Conservation (phyloP, 768 basidiomycete species). For the Lactarius evosmus region DNA sequence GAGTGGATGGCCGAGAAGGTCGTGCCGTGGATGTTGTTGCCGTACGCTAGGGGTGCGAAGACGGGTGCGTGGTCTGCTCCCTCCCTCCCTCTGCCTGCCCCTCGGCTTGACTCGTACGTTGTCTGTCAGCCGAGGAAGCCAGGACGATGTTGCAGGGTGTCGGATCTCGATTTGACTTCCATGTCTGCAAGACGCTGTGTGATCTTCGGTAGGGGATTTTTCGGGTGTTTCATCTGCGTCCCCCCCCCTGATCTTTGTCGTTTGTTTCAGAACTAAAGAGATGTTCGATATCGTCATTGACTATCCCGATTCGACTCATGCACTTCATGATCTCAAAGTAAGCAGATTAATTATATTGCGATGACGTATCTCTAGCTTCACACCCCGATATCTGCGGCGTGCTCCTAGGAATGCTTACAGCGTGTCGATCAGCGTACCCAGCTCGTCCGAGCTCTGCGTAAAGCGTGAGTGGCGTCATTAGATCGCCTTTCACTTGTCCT, state of each 20-base stretch:
- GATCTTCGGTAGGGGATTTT: conserved; percentile 62
- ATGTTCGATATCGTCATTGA: conserved; percentile 97
- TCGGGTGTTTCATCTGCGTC: background rate
- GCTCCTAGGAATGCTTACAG: conserved; percentile 64
- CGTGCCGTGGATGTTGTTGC: conserved; percentile 80
- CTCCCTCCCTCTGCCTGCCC: too few relatives aligned
- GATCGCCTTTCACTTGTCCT: conserved; percentile 4
- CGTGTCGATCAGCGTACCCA: conserved; percentile 77
- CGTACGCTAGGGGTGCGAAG: conserved; percentile 67
- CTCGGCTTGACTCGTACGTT: background rate
- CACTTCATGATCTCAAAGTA: conserved; percentile 83
- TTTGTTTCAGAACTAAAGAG: conserved; percentile 56
- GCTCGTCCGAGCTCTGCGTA: conserved; percentile 73
- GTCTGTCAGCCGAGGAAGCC: conserved; percentile 59
- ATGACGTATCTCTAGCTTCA: background rate
- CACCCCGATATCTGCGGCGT: conserved; percentile 10
- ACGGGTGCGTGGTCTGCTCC: conserved; percentile 42
- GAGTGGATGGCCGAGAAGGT: conserved; percentile 78
- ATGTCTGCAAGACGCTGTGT: conserved; percentile 87
- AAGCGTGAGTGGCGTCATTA: conserved; percentile 53
- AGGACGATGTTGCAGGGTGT: conserved; percentile 70
- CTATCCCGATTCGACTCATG: conserved; percentile 82
- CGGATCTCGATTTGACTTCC: conserved; percentile 84
- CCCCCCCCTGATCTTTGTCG: background rate
- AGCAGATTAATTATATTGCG: conserved; percentile 8